phyloP scores from a whole-genome alignment of 148 eudicot species.

The Rhododendron kiyosumense region DNA sequence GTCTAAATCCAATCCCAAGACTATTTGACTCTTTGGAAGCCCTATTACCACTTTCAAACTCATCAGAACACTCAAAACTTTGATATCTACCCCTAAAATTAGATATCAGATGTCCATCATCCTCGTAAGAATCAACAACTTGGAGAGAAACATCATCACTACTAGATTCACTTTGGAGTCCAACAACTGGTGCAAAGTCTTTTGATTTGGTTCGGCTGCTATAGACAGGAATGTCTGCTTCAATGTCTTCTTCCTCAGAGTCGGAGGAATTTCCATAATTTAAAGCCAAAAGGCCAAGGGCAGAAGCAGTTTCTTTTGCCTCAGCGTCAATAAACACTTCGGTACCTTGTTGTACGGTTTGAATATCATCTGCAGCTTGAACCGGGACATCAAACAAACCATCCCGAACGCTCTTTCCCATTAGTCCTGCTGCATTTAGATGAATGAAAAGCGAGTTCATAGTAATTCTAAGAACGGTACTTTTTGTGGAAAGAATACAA shows the following conservation, averaged over 20 bases:
- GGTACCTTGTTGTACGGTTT: constrained; percentile 12
- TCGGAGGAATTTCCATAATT: constrained; percentile 78
- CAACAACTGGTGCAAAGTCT: constrained; percentile 31
- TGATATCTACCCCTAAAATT: constrained; percentile 26
- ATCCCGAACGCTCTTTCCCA: constrained; percentile 32
- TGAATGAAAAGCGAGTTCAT: constrained; percentile 2
- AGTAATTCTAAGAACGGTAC: neutral
- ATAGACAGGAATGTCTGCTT: constrained; percentile 32
- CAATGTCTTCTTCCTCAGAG: constrained; percentile 60
- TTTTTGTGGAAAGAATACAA: neutral
- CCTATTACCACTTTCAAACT: constrained; percentile 29
- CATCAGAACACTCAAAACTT: constrained; percentile 36
- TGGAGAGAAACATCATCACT: constrained; percentile 31
- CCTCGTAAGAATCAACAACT: constrained; percentile 17
- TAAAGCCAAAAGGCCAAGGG: constrained; percentile 88
- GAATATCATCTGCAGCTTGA: constrained; percentile 31
- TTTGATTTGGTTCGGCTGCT: constrained; percentile 27
- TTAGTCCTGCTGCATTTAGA: constrained; percentile 33
- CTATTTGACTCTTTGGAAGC: constrained; percentile 27
- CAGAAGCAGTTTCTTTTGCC: constrained; percentile 42
- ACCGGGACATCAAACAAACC: constrained; percentile 38
- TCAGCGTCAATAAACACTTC: constrained; percentile 22
- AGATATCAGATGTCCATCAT: constrained; percentile 23
- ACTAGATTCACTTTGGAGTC: constrained; percentile 33
- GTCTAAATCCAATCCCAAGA: constrained; percentile 19